Percentiles rank a stretch among this genome's conserved stretches.
Evolutionary conservation across 306 rosid species (phyloP).

Genomic region (Argentina anserina): DNA sequence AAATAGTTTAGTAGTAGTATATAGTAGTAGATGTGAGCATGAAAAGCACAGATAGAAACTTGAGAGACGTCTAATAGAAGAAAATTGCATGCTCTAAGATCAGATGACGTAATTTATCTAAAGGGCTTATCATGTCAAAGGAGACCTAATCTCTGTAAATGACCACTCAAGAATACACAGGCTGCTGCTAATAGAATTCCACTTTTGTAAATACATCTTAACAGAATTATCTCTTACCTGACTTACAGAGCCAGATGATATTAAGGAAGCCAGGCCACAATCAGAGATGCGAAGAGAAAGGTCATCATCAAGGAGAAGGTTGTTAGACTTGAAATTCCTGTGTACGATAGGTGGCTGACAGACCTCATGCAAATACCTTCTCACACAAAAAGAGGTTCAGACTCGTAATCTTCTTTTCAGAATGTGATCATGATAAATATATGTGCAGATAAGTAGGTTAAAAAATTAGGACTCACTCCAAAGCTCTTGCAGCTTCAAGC

Average conservation of each 20-base stretch:
- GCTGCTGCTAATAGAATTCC: not conserved
- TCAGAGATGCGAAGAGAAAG: slow-evolving; percentile 70
- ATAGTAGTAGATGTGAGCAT: not conserved
- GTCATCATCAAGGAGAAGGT: slow-evolving; percentile 90
- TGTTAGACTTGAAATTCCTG: slow-evolving; percentile 86
- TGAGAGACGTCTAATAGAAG: not conserved
- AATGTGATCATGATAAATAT: not conserved
- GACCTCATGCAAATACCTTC: slow-evolving; percentile 84
- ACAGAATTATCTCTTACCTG: slow-evolving; percentile 51
- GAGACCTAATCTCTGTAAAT: not conserved
- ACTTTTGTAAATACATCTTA: not conserved
- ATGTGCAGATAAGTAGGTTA: not conserved
- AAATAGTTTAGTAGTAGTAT: slow-evolving; percentile 6
- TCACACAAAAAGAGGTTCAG: slow-evolving; percentile 30
- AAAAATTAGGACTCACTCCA: slow-evolving; percentile 64
- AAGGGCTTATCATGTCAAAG: not conserved
- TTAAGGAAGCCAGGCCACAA: slow-evolving; percentile 90
- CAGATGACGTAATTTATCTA: not conserved
- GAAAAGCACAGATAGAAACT: not conserved
- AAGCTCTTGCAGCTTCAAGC: slow-evolving; percentile 94
- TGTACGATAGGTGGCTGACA: slow-evolving; percentile 86
- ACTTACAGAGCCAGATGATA: slow-evolving; percentile 87
- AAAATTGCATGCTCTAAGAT: not conserved
- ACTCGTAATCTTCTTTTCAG: not conserved
- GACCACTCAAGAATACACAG: not conserved